Evolutionary conservation across 352 stramenopile genomes (phyloP).

Genomic region (Phytophthora citrophthora): DNA sequence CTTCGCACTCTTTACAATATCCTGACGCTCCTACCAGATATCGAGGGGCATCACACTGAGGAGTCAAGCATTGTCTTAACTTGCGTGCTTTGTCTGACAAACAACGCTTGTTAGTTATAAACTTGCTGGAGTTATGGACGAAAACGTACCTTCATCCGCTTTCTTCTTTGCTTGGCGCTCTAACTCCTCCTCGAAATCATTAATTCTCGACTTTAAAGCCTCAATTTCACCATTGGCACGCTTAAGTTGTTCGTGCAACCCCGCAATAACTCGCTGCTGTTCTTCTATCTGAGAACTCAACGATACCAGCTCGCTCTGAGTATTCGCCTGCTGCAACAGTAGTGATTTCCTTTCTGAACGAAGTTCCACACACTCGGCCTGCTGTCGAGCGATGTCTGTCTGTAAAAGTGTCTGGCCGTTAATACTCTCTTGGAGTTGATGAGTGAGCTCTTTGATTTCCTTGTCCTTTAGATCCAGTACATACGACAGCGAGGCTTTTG

Average conservation of each 20-base stretch:
- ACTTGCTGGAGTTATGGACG: not conserved
- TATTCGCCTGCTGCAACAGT: not conserved
- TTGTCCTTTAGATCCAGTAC: slow-evolving; percentile 68
- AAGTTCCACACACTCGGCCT: slow-evolving; percentile 7
- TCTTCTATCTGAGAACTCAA: slow-evolving; percentile 14
- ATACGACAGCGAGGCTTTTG: slow-evolving; percentile 35
- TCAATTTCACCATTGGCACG: slow-evolving; percentile 25
- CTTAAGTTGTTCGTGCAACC: slow-evolving; percentile 31
- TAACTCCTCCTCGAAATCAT: slow-evolving; percentile 53
- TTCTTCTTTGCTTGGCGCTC: slow-evolving; percentile 43
- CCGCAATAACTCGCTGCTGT: slow-evolving; percentile 13
- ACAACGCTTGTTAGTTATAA: slow-evolving; percentile 4
- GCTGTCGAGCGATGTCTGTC: slow-evolving; percentile 4
- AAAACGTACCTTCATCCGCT: slow-evolving; percentile 40
- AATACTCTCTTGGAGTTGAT: slow-evolving; percentile 17
- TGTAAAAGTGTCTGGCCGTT: slow-evolving; percentile 9
- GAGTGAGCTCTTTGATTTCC: slow-evolving; percentile 36
- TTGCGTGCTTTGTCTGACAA: slow-evolving; percentile 54
- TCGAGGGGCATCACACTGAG: slow-evolving; percentile 67
- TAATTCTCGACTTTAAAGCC: slow-evolving; percentile 34
- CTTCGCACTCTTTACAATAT: slow-evolving; percentile 72
- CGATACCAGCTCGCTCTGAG: slow-evolving; percentile 2
- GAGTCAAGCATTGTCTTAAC: slow-evolving; percentile 63
- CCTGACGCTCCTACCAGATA: slow-evolving; percentile 67
- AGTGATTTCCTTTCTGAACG: slow-evolving; percentile 22